phyloP scores from a whole-genome alignment of 192 early-diverging fungal species.

The Funneliformis geosporum region DNA sequence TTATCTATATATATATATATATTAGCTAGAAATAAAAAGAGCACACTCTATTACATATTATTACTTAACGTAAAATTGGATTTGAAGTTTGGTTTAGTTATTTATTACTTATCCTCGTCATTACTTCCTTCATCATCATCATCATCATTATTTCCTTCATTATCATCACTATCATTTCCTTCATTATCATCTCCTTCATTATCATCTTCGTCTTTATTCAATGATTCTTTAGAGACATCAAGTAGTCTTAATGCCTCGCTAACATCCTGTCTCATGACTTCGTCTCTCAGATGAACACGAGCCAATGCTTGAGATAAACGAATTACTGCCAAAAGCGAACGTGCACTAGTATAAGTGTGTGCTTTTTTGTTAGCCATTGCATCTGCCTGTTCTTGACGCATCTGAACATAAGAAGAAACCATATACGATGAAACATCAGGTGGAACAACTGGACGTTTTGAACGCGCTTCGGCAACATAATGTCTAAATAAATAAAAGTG shows the following conservation, averaged over 20 bases:
- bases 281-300: constrained; percentile 70
- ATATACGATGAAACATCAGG: constrained; percentile 81
- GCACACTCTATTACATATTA: no score
- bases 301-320: constrained; percentile 83
- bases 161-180: no score
- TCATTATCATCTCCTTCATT: not conserved
- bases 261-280: constrained; percentile 73
- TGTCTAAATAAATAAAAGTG: constrained; percentile 53
- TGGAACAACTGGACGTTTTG: constrained; percentile 72
- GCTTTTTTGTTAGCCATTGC: constrained; percentile 56
- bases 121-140: no score
- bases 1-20: no score
- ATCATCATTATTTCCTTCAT: no score
- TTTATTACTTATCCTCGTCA: no score
- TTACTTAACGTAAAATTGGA: no score
- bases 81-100: no score
- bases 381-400: constrained; percentile 65
- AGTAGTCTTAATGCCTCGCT: constrained; percentile 87
- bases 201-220: constrained; percentile 59
- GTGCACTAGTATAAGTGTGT: constrained; percentile 78
- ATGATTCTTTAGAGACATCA: constrained; percentile 87
- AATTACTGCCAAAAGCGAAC: constrained; percentile 86
- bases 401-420: constrained; percentile 81
- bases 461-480: constrained; percentile 83
- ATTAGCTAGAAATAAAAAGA: no score